Evolutionary conservation across 192 early-diverging fungal genomes (phyloP).

Genomic region (Neocallimastix lanati): DNA sequence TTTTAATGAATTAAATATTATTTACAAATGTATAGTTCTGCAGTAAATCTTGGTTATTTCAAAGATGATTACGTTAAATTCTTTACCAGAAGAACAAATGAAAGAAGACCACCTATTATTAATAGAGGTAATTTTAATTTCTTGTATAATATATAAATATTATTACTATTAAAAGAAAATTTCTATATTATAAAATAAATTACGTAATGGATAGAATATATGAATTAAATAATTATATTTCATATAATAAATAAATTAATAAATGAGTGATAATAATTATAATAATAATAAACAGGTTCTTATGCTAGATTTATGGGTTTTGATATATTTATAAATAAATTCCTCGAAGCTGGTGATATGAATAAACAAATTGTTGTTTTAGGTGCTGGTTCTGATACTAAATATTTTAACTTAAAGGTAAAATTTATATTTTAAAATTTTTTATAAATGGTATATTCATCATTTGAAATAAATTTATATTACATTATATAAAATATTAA

Average conservation of each 20-base stretch:
- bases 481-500: background rate
- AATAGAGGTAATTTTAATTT: slow-evolving; percentile 55
- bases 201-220: too few species aligned
- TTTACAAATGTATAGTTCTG: slow-evolving; percentile 31
- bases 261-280: too few species aligned
- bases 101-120: slow-evolving; percentile 69
- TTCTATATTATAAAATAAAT: too few species aligned
- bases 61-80: slow-evolving; percentile 37
- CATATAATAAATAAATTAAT: too few species aligned
- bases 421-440: too few species aligned
- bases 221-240: too few species aligned
- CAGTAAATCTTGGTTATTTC: slow-evolving; percentile 63
- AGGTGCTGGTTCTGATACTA: slow-evolving; percentile 84
- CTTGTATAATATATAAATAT: background rate
- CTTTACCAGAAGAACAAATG: slow-evolving; percentile 47
- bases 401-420: slow-evolving; percentile 66
- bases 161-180: too few species aligned
- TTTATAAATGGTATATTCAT: too few species aligned
- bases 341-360: slow-evolving; percentile 16
- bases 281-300: slow-evolving; percentile 35
- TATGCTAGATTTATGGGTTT: slow-evolving; percentile 54
- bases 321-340: slow-evolving; percentile 42
- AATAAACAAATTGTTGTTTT: slow-evolving; percentile 67
- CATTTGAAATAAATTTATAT: too few species aligned
- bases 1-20: too few species aligned